These are phyloP conservation scores for Eimeria zaria DNA, from an alignment of 169 alveolate genomes.

Conservation along the genomic window DNA sequence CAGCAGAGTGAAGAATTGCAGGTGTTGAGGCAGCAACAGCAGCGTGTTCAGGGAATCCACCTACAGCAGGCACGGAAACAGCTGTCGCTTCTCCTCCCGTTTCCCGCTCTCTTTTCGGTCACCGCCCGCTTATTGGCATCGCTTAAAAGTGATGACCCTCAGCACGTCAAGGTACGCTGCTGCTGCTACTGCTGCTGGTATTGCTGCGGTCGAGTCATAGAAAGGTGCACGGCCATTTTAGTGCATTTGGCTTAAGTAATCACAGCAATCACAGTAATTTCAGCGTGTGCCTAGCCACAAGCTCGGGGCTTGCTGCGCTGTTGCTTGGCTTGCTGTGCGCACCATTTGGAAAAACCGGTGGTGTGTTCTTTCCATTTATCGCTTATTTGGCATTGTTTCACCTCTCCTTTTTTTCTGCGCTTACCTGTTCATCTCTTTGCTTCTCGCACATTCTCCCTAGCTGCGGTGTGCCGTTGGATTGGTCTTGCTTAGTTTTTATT, in stretches of 20 bases:
- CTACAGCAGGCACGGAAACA: slow-evolving; percentile 66
- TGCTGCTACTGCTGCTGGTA: slow-evolving; percentile 17
- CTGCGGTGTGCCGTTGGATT: no score
- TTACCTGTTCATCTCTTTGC: background rate
- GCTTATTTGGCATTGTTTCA: background rate
- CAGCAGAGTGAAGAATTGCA: slow-evolving; percentile 35
- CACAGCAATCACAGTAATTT: background rate
- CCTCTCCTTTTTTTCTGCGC: background rate
- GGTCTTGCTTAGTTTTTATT: no score
- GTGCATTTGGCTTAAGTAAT: background rate
- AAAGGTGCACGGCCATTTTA: background rate
- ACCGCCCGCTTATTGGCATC: slow-evolving; percentile 20
- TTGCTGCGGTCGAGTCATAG: background rate
- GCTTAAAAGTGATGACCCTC: slow-evolving; percentile 43
- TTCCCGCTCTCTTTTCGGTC: slow-evolving; percentile 18
- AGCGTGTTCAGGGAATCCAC: slow-evolving; percentile 52
- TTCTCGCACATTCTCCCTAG: no score
- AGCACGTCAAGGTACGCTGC: slow-evolving; percentile 39
- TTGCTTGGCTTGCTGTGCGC: background rate
- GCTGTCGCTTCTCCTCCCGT: slow-evolving; percentile 36
- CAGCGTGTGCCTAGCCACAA: background rate
- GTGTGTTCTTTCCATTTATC: background rate
- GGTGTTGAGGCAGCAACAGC: slow-evolving; percentile 49
- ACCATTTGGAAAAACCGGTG: background rate
- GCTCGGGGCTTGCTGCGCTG: background rate